Conservation (phyloP, 441 rosid genomes). For the Erysimum cheiri region DNA sequence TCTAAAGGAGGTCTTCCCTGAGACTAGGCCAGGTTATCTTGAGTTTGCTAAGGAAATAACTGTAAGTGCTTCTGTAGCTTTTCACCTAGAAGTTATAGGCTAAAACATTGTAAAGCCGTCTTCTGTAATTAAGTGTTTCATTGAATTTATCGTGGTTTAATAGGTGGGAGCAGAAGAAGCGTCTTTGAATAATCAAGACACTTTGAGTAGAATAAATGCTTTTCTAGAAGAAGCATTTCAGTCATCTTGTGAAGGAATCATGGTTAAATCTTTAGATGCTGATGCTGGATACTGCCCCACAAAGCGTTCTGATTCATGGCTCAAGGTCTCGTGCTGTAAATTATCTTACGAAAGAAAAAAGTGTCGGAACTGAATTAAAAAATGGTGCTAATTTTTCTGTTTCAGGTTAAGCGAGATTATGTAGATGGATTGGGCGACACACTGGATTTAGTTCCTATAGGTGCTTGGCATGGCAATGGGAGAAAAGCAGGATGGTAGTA, state of each 20-base stretch:
- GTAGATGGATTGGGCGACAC: conserved; percentile 80
- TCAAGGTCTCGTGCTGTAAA: conserved; percentile 61
- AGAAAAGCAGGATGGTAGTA: conserved; percentile 93
- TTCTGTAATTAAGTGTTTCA: conserved; percentile 1
- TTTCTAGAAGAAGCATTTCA: conserved; percentile 76
- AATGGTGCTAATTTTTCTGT: conserved; percentile 34
- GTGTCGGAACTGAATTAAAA: conserved; percentile 6
- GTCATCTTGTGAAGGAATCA: conserved; percentile 86
- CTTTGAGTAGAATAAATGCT: conserved; percentile 52
- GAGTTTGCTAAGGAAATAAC: conserved; percentile 72
- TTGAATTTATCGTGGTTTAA: conserved; percentile 24
- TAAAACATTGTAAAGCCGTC: not conserved
- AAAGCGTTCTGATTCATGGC: conserved; percentile 87
- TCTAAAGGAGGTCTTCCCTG: conserved; percentile 64
- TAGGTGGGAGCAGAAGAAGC: conserved; percentile 72
- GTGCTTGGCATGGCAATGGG: conserved; percentile 96
- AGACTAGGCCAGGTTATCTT: conserved; percentile 70
- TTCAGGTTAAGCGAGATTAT: conserved; percentile 89
- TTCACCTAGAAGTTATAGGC: not conserved
- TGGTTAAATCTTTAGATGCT: conserved; percentile 74
- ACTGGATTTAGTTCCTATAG: conserved; percentile 92
- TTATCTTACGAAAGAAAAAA: conserved; percentile 7
- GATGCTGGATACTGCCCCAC: conserved; percentile 84
- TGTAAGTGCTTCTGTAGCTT: conserved; percentile 50
- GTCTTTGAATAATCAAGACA: conserved; percentile 52